Conservation (phyloP, 805 yeast species). For the Zygotorulaspora danielsina region DNA sequence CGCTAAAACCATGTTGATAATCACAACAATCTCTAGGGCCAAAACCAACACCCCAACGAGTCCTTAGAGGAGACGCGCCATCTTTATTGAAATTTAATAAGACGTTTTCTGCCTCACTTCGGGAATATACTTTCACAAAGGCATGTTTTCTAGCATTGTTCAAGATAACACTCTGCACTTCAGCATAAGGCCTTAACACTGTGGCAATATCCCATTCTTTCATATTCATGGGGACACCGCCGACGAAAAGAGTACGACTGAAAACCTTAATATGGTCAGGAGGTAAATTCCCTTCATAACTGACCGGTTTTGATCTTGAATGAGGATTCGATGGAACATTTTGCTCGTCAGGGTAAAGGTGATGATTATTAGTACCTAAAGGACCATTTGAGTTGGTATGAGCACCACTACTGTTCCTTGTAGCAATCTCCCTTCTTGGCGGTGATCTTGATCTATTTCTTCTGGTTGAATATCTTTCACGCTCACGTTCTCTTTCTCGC, state of each 20-base stretch:
- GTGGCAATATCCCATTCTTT: conserved; percentile 66
- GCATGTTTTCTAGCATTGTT: conserved; percentile 92
- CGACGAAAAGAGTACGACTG: conserved; percentile 88
- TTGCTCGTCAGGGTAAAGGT: conserved; percentile 46
- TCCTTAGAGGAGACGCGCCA: conserved; percentile 62
- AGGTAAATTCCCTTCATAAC: conserved; percentile 66
- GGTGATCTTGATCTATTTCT: conserved; percentile 54
- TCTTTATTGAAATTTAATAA: conserved; percentile 67
- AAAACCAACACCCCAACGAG: conserved; percentile 98
- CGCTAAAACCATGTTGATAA: conserved; percentile 83
- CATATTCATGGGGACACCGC: conserved; percentile 86
- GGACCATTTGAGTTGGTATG: conserved; percentile 13
- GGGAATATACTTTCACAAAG: conserved; percentile 87
- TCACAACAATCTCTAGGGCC: conserved; percentile 99
- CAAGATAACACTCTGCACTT: conserved; percentile 84
- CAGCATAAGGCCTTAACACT: conserved; percentile 78
- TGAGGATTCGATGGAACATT: conserved; percentile 71
- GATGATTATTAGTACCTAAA: conserved; percentile 32
- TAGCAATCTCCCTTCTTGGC: conserved; percentile 18
- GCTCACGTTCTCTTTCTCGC: conserved; percentile 33
- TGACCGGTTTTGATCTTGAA: conserved; percentile 68
- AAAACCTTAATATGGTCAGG: conserved; percentile 75
- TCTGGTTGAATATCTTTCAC: conserved; percentile 33
- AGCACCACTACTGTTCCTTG: conserved; percentile 5
- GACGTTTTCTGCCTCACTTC: conserved; percentile 86